These are phyloP conservation scores for Erucastrum elatum DNA, from an alignment of 345 rosid species.

Conservation along the genomic window DNA sequence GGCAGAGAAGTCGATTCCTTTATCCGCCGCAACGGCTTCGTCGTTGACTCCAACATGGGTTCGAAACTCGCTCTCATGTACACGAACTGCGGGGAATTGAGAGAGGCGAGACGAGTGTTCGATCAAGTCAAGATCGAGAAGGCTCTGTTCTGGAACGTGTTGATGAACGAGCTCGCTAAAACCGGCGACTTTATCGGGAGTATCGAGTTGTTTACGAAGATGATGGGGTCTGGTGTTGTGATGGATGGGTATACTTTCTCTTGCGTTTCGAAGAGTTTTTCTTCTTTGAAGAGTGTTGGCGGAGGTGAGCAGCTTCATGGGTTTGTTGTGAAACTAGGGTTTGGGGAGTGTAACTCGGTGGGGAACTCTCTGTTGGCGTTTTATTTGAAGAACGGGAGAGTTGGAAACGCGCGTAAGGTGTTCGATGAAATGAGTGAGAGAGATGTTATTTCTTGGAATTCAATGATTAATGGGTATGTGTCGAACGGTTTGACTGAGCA, in stretches of 20 bases:
- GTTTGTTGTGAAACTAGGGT: slow-evolving; percentile 52
- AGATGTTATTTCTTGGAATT: slow-evolving; percentile 74
- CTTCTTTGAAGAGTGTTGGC: slow-evolving; percentile 39
- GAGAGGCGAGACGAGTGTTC: slow-evolving; percentile 53
- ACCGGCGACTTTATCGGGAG: slow-evolving; percentile 51
- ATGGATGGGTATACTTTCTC: slow-evolving; percentile 55
- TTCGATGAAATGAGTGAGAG: slow-evolving; percentile 63
- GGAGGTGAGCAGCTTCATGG: slow-evolving; percentile 67
- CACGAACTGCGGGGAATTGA: slow-evolving; percentile 59
- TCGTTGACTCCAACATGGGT: slow-evolving; percentile 52
- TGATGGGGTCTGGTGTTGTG: slow-evolving; percentile 51
- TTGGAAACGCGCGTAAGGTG: slow-evolving; percentile 53
- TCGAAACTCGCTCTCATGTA: slow-evolving; percentile 70
- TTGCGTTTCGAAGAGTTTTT: slow-evolving; percentile 59
- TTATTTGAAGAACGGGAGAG: slow-evolving; percentile 49
- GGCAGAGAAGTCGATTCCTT: slow-evolving; percentile 57
- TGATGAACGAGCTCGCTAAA: slow-evolving; percentile 62
- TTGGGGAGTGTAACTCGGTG: slow-evolving; percentile 43
- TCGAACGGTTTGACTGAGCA: slow-evolving; percentile 44
- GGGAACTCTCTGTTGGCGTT: slow-evolving; percentile 55
- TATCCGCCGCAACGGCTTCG: slow-evolving; percentile 43
- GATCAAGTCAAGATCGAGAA: slow-evolving; percentile 50
- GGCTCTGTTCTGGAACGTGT: slow-evolving; percentile 61
- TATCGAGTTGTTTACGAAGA: slow-evolving; percentile 45
- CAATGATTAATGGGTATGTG: slow-evolving; percentile 56